Evolutionary conservation across 2,329 filamentous ascomycete species (phyloP).

Genomic region (Mycosphaerella sp.): DNA sequence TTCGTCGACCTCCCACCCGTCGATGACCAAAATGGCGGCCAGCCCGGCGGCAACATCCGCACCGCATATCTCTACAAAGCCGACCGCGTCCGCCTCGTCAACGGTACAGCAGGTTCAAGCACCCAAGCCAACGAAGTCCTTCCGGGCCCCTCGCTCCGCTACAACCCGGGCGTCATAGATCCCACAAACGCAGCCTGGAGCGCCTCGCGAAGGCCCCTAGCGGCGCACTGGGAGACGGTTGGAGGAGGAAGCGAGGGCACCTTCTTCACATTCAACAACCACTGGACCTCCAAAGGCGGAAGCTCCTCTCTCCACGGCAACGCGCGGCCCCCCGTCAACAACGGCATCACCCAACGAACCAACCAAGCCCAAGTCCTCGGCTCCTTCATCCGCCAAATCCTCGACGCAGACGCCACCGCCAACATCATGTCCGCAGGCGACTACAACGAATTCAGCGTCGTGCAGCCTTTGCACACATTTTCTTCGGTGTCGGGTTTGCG

Average conservation of each 20-base stretch:
- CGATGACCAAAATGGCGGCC: constrained; percentile 58
- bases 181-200: constrained; percentile 56
- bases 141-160: constrained; percentile 53
- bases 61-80: constrained; percentile 64
- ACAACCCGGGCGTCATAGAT: constrained; percentile 64
- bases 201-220: constrained; percentile 60
- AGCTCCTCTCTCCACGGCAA: constrained; percentile 60
- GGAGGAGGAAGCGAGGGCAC: constrained; percentile 44
- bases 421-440: constrained; percentile 59
- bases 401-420: constrained; percentile 51
- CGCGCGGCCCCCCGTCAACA: constrained; percentile 59
- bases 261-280: constrained; percentile 68
- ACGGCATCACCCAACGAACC: constrained; percentile 52
- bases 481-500: constrained; percentile 48
- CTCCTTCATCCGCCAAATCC: constrained; percentile 53
- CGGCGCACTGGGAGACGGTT: constrained; percentile 58
- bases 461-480: constrained; percentile 54
- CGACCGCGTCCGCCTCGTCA: constrained; percentile 52
- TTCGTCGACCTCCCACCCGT: constrained; percentile 56
- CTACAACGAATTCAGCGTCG: constrained; percentile 66
- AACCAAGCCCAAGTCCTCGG: constrained; percentile 55
- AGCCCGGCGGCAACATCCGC: constrained; percentile 66
- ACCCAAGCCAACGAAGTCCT: constrained; percentile 55
- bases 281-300: constrained; percentile 62
- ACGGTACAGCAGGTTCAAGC: constrained; percentile 51